Evolutionary conservation across 345 rosid genomes (phyloP).

Genomic region (Eucalyptus pauciflora): DNA sequence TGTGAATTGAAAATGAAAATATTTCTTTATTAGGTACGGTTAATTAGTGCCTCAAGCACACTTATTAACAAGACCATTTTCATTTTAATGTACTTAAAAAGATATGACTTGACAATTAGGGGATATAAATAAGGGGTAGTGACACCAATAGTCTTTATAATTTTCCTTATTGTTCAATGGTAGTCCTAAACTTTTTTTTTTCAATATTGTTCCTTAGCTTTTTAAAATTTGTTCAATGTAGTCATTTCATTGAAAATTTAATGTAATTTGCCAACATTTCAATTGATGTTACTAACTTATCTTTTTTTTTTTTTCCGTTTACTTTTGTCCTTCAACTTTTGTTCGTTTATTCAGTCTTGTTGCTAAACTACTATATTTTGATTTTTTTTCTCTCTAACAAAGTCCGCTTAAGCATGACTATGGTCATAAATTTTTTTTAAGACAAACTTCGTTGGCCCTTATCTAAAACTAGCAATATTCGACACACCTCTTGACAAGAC

Average conservation of each 20-base stretch:
- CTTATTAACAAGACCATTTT: background rate
- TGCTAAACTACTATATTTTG: background rate
- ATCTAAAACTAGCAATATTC: background rate
- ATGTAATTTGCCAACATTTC: background rate
- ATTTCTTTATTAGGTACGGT: no score
- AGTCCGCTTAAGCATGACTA: background rate
- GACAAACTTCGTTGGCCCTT: background rate
- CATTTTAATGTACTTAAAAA: background rate
- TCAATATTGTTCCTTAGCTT: background rate
- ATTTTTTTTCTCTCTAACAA: background rate
- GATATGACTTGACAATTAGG: background rate
- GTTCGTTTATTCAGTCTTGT: background rate
- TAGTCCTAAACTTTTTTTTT: background rate
- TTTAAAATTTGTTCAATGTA: background rate
- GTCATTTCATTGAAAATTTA: no score
- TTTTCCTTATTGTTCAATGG: background rate
- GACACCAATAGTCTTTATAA: background rate
- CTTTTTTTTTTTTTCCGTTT: no score
- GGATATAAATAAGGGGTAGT: background rate
- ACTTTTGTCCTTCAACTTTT: no score
- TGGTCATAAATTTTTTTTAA: background rate
- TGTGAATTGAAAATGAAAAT: background rate
- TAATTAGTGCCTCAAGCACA: background rate
- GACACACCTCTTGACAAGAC: background rate
- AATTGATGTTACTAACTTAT: background rate